These are phyloP conservation scores for Exobasidium cylindrosporum DNA, from an alignment of 1,284 basidiomycete genomes.

Conservation along the genomic window DNA sequence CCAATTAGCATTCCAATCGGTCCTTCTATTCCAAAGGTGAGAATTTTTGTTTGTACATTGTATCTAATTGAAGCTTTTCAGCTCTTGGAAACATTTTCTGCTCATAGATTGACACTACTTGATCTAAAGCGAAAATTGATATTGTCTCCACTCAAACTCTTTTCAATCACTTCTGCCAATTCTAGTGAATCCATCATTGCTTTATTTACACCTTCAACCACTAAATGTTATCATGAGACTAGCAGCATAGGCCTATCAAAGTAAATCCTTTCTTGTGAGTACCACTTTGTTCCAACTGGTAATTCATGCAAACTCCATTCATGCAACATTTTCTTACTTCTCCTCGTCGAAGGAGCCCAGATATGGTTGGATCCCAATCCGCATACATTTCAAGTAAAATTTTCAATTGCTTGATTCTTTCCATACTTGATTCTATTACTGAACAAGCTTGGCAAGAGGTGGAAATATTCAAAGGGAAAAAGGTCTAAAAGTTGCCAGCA, in stretches of 20 bases:
- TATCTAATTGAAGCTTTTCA: conserved; percentile 1
- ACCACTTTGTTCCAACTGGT: conserved; percentile 2
- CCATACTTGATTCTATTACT: not conserved
- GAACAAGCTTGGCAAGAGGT: not conserved
- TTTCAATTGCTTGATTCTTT: not conserved
- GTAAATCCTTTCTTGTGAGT: conserved; percentile 6
- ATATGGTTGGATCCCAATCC: not conserved
- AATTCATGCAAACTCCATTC: conserved; percentile 4
- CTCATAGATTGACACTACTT: not conserved
- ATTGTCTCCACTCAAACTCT: not conserved
- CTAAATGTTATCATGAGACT: conserved; percentile 10
- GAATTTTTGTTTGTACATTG: not conserved
- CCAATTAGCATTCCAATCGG: not conserved
- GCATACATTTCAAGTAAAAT: not conserved
- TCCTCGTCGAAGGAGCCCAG: not conserved
- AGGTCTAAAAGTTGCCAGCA: conserved; percentile 1
- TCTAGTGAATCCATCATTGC: conserved; percentile 2
- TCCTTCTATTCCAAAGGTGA: not conserved
- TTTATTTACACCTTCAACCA: conserved; percentile 8
- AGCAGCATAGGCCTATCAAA: conserved; percentile 1
- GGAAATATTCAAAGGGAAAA: too few species aligned
- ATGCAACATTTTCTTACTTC: not conserved
- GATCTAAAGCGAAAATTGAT: conserved; percentile 1
- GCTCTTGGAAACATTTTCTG: conserved; percentile 1
- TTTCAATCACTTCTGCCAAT: conserved; percentile 5